Conservation (phyloP, 805 yeast species). For the Saccharomycopsis selenospora region DNA sequence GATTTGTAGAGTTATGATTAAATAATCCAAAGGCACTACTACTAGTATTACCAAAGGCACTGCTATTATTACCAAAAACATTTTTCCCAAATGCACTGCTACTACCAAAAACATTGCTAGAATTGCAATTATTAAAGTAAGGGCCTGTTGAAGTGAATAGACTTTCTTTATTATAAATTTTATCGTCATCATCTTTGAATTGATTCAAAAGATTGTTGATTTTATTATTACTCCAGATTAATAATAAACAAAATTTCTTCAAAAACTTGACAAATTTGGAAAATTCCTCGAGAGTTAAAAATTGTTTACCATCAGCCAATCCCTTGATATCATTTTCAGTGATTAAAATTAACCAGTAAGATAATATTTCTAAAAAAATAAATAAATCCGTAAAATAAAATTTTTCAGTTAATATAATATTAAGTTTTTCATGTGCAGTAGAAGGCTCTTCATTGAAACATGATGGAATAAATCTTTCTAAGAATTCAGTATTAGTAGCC, state of each 20-base stretch:
- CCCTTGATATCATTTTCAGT: constrained; percentile 26
- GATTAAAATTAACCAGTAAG: constrained; percentile 60
- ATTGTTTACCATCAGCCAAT: constrained; percentile 33
- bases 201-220: constrained; percentile 6
- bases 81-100: not conserved
- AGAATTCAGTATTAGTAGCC: constrained; percentile 20
- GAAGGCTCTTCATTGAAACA: not conserved
- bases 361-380: constrained; percentile 52
- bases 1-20: no score
- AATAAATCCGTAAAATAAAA: constrained; percentile 32
- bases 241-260: constrained; percentile 41
- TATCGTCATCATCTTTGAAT: not conserved
- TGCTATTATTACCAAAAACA: constrained; percentile 4
- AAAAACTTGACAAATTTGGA: constrained; percentile 39
- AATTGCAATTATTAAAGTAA: no score
- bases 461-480: constrained; percentile 12
- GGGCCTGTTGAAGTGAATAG: constrained; percentile 17
- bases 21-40: not conserved
- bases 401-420: constrained; percentile 10
- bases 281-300: constrained; percentile 35
- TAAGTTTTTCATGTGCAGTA: not conserved
- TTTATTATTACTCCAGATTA: constrained; percentile 35
- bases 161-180: not conserved
- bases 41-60: constrained; percentile 8
- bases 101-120: not conserved